A percentile compares a stretch with the other conserved stretches of the same genome.
Evolutionary conservation across 2,329 filamentous ascomycete genomes (phyloP).

Genomic region (Epichloe uncinata): DNA sequence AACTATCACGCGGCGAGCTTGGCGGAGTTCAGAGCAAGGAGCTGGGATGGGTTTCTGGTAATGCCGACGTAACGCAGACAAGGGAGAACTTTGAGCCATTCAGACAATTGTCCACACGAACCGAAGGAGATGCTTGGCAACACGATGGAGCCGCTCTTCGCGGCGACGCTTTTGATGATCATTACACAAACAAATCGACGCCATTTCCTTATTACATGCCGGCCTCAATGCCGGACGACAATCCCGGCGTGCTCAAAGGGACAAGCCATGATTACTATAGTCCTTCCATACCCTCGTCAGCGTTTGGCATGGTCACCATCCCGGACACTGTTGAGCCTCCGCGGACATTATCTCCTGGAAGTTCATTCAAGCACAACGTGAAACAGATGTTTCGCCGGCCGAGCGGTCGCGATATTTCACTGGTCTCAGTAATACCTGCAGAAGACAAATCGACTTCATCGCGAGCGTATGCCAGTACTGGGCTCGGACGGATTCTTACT

Average conservation of each 20-base stretch:
- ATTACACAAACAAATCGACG: slow-evolving; percentile 4
- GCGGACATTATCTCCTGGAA: slow-evolving; percentile 18
- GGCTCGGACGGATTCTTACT: slow-evolving; percentile 3
- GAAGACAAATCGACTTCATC: slow-evolving; percentile 4
- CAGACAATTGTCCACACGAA: neutral
- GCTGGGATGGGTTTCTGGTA: slow-evolving; percentile 12
- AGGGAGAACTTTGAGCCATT: neutral
- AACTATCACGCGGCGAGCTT: slow-evolving; percentile 15
- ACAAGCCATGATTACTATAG: slow-evolving; percentile 30
- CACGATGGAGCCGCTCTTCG: neutral
- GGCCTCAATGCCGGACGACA: slow-evolving; percentile 14
- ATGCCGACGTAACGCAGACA: slow-evolving; percentile 4
- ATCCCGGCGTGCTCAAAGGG: slow-evolving; percentile 20
- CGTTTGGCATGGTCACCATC: slow-evolving; percentile 25
- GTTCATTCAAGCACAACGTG: slow-evolving; percentile 23
- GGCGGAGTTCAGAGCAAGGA: slow-evolving; percentile 12
- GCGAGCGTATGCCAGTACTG: neutral
- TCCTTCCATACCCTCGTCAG: slow-evolving; percentile 26
- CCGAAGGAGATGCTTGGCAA: neutral
- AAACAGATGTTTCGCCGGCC: slow-evolving; percentile 23
- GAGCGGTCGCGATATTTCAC: slow-evolving; percentile 18
- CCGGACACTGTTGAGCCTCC: slow-evolving; percentile 7
- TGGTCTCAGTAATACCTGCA: slow-evolving; percentile 10
- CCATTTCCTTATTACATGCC: slow-evolving; percentile 13
- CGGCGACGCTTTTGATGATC: slow-evolving; percentile 2